These are phyloP conservation scores for Cairneyella variabilis DNA, from an alignment of 495 filamentous ascomycete genomes.

Conservation along the genomic window DNA sequence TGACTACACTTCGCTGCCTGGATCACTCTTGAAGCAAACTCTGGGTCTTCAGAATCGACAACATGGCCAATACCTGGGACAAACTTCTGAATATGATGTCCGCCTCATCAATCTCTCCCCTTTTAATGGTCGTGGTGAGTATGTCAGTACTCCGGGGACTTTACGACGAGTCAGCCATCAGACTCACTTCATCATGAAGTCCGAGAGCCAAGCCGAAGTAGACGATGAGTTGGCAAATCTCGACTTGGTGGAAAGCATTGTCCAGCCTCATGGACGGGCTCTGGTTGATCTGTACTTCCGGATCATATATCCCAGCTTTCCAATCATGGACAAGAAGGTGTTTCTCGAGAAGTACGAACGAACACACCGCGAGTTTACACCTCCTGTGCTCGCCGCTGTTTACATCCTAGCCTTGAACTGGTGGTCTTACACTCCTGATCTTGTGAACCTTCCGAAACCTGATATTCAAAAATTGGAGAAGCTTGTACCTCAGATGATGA, in stretches of 20 bases:
- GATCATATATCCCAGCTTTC: conserved; percentile 84
- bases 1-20: conserved; percentile 54
- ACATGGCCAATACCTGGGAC: conserved; percentile 60
- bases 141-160: conserved; percentile 57
- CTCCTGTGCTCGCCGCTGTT: conserved; percentile 79
- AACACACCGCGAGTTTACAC: conserved; percentile 72
- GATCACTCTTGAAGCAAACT: conserved; percentile 57
- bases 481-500: conserved; percentile 66
- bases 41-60: conserved; percentile 59
- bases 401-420: conserved; percentile 89
- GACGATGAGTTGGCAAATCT: conserved; percentile 59
- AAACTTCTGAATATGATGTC: conserved; percentile 68
- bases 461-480: conserved; percentile 75
- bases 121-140: conserved; percentile 69
- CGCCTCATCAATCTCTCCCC: conserved; percentile 66
- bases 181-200: conserved; percentile 80
- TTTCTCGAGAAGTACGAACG: conserved; percentile 82
- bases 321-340: conserved; percentile 81
- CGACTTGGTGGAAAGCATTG: conserved; percentile 75
- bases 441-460: conserved; percentile 64
- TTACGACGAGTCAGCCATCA: conserved; percentile 75
- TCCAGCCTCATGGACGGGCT: conserved; percentile 74
- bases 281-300: conserved; percentile 85
- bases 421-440: conserved; percentile 68
- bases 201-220: conserved; percentile 56